Evolutionary conservation across 768 basidiomycete species (phyloP), one percentile per base, ranked within the genome.

Genomic region (Amanita phalloides): DNA sequence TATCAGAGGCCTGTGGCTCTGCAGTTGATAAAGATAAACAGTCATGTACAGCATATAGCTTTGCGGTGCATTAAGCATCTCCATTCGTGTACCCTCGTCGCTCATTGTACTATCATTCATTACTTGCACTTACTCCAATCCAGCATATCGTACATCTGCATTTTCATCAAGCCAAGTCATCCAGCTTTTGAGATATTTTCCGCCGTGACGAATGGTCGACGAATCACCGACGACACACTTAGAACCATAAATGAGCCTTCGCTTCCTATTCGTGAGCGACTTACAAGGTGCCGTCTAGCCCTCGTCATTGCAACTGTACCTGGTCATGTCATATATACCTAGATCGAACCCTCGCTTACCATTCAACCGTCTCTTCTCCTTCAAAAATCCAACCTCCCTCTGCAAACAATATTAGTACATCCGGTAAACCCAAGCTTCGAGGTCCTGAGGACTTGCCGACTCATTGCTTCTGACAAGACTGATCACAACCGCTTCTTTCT

Each of bases 161-260:
- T 95, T 81, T 6, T 73, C 73, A 57, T 98, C 95, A 10, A 98
- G 67, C 90, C 92, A 98, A 3, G 72, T 69, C 58, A 96, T 77
- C 96, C 96, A 99, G 54, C 78, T 78, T 64, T 88, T 90, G 35
- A 99, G 67, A 66, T 88, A 98, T 37, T 71, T 61, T 21, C 89
- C 81, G 4, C 95, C 95, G 59, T 94, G 84, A 30, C 75, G 71
- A 3, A 98, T 84, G 0, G 95, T 98, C 1, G 84, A 86, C 0
- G 92, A 94, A 64, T 99, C 96, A 1, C 96, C 96, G 0, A 99
- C 79, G 1, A 99, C 68, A 58, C 92, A 95, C 90, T 95, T 53
- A 14, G 44, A 4, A 17, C 7, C 8, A 10, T 32, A 28, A 48
- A 25, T 44, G 50, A 55, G 49, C 42, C 7, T 26, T 41, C 7